Percentiles rank a stretch among this genome's conserved stretches.
phyloP scores from a whole-genome alignment of 2,329 filamentous ascomycete species.

The Aspergillus ochraceoroseus region DNA sequence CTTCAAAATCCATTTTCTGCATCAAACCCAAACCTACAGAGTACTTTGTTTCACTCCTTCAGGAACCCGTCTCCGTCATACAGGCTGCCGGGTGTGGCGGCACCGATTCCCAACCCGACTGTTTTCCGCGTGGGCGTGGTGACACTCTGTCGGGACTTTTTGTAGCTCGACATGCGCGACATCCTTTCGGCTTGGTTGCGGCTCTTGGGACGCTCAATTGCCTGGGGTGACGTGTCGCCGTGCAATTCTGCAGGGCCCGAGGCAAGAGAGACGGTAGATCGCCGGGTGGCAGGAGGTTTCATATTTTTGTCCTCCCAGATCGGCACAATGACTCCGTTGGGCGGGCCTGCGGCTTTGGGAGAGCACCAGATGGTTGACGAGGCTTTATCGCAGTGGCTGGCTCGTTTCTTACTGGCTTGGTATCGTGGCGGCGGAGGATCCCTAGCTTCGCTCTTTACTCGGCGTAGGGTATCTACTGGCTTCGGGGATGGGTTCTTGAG shows the following conservation, averaged over 20 bases:
- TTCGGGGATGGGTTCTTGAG: conserved; percentile 25
- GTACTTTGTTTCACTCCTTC: conserved; percentile 32
- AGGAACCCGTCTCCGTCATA: conserved; percentile 44
- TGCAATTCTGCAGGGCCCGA: conserved; percentile 15
- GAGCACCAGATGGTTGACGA: conserved; percentile 2
- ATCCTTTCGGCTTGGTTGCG: conserved; percentile 15
- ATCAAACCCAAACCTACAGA: too few species aligned
- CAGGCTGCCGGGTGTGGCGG: conserved; percentile 44
- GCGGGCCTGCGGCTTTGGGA: conserved; percentile 16
- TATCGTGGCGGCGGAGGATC: neutral
- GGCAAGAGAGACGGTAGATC: conserved; percentile 16
- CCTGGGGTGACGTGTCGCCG: conserved; percentile 8
- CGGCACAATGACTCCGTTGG: conserved; percentile 28
- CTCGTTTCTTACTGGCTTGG: conserved; percentile 2
- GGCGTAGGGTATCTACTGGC: conserved; percentile 15
- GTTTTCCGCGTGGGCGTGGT: conserved; percentile 28
- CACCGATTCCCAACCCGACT: conserved; percentile 29
- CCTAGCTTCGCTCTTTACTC: conserved; percentile 11
- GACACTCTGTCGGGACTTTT: conserved; percentile 19
- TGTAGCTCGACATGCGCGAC: conserved; percentile 14
- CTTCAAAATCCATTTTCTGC: conserved; percentile 1
- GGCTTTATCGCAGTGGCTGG: neutral
- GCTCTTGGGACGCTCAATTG: conserved; percentile 1
- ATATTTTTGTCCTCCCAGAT: conserved; percentile 40
- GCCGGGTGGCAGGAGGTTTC: conserved; percentile 13